These are phyloP conservation scores for Ceratocystiopsis minuta DNA, from an alignment of 2,329 filamentous ascomycete species.

Conservation along the genomic window DNA sequence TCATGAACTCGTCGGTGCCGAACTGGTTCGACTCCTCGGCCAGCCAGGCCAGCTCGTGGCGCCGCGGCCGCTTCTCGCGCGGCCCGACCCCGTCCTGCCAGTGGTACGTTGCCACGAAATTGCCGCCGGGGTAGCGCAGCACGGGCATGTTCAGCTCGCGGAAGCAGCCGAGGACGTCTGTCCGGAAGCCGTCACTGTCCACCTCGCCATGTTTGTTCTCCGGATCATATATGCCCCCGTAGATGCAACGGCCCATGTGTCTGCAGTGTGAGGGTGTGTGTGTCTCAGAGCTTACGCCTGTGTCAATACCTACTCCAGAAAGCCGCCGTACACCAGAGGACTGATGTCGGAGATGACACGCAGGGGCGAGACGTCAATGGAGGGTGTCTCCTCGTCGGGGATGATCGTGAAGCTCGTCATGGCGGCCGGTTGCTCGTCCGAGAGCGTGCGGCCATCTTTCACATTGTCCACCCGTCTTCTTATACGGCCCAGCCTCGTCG, in stretches of 20 bases:
- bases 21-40: conserved; percentile 62
- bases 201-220: conserved; percentile 42
- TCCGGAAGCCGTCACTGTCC: conserved; percentile 57
- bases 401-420: too few relatives aligned
- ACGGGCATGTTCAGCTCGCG: conserved; percentile 60
- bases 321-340: conserved; percentile 67
- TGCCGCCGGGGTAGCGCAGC: conserved; percentile 66
- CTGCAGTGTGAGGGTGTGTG: too few relatives aligned
- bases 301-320: conserved; percentile 40
- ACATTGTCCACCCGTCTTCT: too few relatives aligned
- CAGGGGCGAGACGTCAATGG: background rate
- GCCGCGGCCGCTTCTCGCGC: conserved; percentile 42
- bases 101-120: conserved; percentile 72
- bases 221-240: conserved; percentile 71
- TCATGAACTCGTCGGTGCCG: conserved; percentile 74
- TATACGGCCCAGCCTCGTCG: too few relatives aligned
- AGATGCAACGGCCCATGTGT: conserved; percentile 80
- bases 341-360: conserved; percentile 49
- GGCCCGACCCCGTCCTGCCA: conserved; percentile 72
- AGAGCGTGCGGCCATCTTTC: too few relatives aligned
- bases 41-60: conserved; percentile 64
- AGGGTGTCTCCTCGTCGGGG: background rate
- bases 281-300: too few relatives aligned
- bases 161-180: conserved; percentile 57
- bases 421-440: too few relatives aligned